phyloP scores from a whole-genome alignment of 208 protist genomes.

The Trypanosoma avium region DNA sequence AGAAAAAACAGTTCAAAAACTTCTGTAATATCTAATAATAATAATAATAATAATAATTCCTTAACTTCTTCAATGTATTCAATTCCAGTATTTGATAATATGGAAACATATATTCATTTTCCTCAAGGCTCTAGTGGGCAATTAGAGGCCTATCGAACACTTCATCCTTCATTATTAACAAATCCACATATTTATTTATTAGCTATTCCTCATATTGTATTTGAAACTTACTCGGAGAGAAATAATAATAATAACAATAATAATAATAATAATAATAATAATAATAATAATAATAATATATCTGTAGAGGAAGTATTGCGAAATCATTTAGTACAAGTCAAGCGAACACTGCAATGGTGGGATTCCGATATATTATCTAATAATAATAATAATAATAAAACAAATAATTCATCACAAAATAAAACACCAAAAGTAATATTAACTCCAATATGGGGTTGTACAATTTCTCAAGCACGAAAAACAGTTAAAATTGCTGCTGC shows the following conservation, averaged over 20 bases:
- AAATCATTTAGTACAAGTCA: slow-evolving; percentile 8
- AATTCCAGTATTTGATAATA: neutral
- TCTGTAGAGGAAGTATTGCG: slow-evolving; percentile 15
- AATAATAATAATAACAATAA: neutral
- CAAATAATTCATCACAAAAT: neutral
- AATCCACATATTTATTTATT: slow-evolving; percentile 16
- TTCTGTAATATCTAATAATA: neutral
- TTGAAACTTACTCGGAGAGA: neutral
- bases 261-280: neutral
- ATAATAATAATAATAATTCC: neutral
- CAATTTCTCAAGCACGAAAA: neutral
- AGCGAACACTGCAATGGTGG: slow-evolving; percentile 14
- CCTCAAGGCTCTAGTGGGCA: slow-evolving; percentile 2
- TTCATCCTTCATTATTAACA: neutral
- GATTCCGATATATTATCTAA: neutral
- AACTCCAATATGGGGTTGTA: slow-evolving; percentile 13
- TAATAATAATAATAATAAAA: neutral
- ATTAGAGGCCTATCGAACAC: slow-evolving; percentile 15
- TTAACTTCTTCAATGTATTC: neutral
- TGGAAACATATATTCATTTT: neutral
- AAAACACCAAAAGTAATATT: slow-evolving; percentile 3
- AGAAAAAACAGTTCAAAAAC: neutral
- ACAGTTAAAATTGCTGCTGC: slow-evolving; percentile 1
- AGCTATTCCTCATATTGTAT: slow-evolving; percentile 1
- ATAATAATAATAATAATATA: neutral